Percentiles rank a stretch among this genome's conserved stretches.
phyloP scores from a whole-genome alignment of 306 rosid species.

The Medicago arabica region DNA sequence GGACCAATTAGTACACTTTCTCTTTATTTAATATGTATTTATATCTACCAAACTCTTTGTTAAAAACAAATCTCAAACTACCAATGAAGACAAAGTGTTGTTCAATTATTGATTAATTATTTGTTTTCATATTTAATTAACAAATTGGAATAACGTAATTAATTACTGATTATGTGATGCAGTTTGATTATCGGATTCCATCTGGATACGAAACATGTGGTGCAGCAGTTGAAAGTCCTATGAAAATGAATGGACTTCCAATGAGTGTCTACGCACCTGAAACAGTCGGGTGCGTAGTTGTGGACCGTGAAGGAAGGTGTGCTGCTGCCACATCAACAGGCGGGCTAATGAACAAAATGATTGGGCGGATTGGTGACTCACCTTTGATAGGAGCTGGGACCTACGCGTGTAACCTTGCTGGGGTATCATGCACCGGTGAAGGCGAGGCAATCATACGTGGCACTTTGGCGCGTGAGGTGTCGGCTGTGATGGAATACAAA shows the following conservation, averaged over 20 bases:
- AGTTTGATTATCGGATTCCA: slow-evolving; percentile 87
- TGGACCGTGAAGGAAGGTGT: slow-evolving; percentile 72
- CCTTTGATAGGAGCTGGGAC: slow-evolving; percentile 87
- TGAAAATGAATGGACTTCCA: slow-evolving; percentile 88
- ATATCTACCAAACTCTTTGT: too few species aligned
- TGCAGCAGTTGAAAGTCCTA: slow-evolving; percentile 61
- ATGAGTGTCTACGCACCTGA: slow-evolving; percentile 92
- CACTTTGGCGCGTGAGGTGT: slow-evolving; percentile 96
- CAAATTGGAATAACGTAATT: not conserved
- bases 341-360: slow-evolving; percentile 88
- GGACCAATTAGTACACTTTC: not conserved
- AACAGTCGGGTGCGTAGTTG: slow-evolving; percentile 96
- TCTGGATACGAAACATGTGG: slow-evolving; percentile 66
- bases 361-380: slow-evolving; percentile 92
- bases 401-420: slow-evolving; percentile 76
- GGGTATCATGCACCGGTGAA: slow-evolving; percentile 90
- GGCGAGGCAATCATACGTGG: slow-evolving; percentile 97
- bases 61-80: too few species aligned
- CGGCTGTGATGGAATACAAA: slow-evolving; percentile 95
- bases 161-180: slow-evolving; percentile 10
- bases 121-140: not conserved
- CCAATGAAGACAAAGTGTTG: not conserved
- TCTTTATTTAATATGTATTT: not conserved
- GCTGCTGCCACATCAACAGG: slow-evolving; percentile 94
- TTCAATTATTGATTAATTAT: not conserved